A percentile compares a stretch with the other conserved stretches of the same genome.
phyloP scores from a whole-genome alignment of 257 asterid genomes.

The Parsonsia alboflavescens region DNA sequence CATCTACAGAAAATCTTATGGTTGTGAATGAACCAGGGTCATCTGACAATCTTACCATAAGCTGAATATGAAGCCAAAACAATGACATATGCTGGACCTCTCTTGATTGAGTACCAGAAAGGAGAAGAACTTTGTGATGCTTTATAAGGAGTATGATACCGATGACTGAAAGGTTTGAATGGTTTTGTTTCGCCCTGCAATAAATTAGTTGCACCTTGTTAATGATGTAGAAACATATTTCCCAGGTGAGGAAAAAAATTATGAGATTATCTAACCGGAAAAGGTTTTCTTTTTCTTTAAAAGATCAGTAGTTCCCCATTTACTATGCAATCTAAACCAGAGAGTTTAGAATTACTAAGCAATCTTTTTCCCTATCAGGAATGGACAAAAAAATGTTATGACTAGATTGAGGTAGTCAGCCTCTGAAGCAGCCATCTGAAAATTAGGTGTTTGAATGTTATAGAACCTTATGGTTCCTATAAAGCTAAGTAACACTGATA shows the following conservation, averaged over 20 bases:
- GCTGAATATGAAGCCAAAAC: constrained; percentile 88
- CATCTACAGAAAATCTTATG: not conserved
- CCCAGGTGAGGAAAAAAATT: not conserved
- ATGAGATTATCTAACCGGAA: not conserved
- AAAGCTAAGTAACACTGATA: not conserved
- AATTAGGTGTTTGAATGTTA: not conserved
- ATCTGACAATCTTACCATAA: constrained; percentile 46
- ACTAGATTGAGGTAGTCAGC: not conserved
- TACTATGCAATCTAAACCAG: too few relatives aligned
- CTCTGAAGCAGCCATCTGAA: not conserved
- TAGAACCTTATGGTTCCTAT: not conserved
- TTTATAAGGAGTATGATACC: constrained; percentile 54
- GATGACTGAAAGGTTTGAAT: constrained; percentile 72
- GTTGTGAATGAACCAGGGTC: too few relatives aligned
- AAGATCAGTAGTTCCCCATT: too few relatives aligned
- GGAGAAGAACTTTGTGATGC: constrained; percentile 71
- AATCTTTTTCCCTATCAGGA: not conserved
- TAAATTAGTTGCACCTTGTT: not conserved
- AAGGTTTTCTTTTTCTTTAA: too few relatives aligned
- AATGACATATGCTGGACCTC: constrained; percentile 87
- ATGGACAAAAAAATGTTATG: not conserved
- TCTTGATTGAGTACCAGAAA: constrained; percentile 83
- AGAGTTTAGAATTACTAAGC: not conserved
- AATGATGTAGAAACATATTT: not conserved
- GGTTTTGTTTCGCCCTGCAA: constrained; percentile 84